phyloP scores from a whole-genome alignment of 1,139 yeast species.

The Yamadazyma blattariae region DNA sequence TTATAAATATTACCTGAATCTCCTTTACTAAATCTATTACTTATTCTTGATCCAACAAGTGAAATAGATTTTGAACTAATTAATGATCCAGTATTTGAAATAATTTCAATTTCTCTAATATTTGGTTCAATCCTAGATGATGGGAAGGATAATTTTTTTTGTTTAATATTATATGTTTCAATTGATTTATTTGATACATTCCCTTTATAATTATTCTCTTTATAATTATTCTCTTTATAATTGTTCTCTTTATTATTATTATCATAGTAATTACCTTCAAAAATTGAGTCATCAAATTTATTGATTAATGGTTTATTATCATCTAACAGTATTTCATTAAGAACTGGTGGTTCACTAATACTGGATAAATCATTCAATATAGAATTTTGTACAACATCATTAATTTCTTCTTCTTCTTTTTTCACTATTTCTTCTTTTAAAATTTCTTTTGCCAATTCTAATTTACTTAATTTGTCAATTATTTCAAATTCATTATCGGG shows the following conservation, averaged over 20 bases:
- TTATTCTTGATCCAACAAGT: no score
- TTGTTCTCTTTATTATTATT: neutral
- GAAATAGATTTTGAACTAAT: no score
- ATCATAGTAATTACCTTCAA: no score
- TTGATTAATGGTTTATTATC: slow-evolving; percentile 4
- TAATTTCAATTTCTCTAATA: neutral
- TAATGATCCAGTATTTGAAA: neutral
- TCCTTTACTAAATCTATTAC: neutral
- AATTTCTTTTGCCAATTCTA: no score
- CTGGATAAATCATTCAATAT: slow-evolving; percentile 7
- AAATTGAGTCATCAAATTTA: no score
- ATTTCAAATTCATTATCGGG: no score
- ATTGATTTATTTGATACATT: neutral
- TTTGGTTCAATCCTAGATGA: neutral
- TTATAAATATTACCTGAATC: slow-evolving; percentile 2
- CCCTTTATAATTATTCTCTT: no score
- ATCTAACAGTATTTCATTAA: neutral
- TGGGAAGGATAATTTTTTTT: slow-evolving; percentile 4
- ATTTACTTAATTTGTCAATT: no score
- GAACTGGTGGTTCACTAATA: neutral
- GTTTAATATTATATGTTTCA: neutral
- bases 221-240: no score
- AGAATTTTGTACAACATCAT: no score
- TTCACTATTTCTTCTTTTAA: no score
- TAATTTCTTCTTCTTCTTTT: no score